phyloP scores from a whole-genome alignment of 805 yeast species.

The Hanseniaspora valbyensis region DNA sequence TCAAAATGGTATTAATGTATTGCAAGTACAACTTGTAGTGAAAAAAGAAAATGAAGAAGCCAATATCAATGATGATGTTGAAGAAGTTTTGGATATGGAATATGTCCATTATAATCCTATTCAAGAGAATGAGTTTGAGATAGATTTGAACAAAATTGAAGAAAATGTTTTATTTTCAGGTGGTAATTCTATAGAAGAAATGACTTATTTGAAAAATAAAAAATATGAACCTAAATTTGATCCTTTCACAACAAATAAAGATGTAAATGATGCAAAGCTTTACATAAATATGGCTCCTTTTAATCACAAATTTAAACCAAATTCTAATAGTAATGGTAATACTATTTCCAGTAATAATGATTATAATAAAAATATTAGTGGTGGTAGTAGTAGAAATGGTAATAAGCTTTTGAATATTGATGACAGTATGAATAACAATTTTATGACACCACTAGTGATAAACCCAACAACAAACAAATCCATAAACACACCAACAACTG shows the following conservation, averaged over 20 bases:
- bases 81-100: constrained; percentile 9
- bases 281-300: constrained; percentile 14
- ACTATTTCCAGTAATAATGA: too few relatives aligned
- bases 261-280: constrained; percentile 19
- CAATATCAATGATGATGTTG: constrained; percentile 31
- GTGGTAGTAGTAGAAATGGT: too few relatives aligned
- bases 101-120: constrained; percentile 9
- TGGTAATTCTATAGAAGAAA: constrained; percentile 14
- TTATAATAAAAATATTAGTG: too few relatives aligned
- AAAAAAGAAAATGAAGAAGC: constrained; percentile 40
- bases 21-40: constrained; percentile 42
- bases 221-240: constrained; percentile 14
- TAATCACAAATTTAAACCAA: constrained; percentile 1
- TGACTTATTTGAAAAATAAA: constrained; percentile 4
- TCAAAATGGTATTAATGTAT: constrained; percentile 28
- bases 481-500: constrained; percentile 25
- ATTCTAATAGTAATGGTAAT: neutral
- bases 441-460: constrained; percentile 34
- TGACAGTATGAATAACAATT: neutral
- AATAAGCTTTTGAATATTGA: neutral
- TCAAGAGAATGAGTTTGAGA: constrained; percentile 1
- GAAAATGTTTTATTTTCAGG: constrained; percentile 7
- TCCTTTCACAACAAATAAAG: constrained; percentile 6
- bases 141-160: neutral
- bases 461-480: constrained; percentile 44